Evolutionary conservation across 106 monocot species (phyloP).

Genomic region (Dendrobium nobile): DNA sequence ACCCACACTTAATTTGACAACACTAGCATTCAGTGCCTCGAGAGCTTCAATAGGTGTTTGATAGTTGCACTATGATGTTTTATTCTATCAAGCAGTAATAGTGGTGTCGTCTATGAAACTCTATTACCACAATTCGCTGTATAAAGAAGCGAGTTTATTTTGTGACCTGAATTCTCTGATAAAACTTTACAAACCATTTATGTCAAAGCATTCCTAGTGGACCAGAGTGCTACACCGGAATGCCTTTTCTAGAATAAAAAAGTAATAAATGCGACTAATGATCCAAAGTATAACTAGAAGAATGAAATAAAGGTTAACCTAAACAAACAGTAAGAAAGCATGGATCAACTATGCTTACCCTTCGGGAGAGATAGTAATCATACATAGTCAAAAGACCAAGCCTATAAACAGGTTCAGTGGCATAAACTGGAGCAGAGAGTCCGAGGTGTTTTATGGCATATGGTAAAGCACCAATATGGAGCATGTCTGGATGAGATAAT

Average conservation of each 20-base stretch:
- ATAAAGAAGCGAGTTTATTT: too few relatives aligned
- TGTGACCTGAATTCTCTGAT: too few relatives aligned
- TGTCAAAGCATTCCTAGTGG: background rate
- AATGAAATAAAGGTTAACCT: background rate
- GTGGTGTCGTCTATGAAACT: too few relatives aligned
- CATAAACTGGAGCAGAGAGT: conserved; percentile 84
- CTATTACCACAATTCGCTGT: too few relatives aligned
- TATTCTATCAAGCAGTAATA: too few relatives aligned
- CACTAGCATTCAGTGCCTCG: too few relatives aligned
- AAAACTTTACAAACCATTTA: too few relatives aligned
- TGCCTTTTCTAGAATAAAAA: background rate
- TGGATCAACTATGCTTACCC: conserved; percentile 35
- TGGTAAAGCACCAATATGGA: conserved; percentile 90
- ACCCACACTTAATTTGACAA: too few relatives aligned
- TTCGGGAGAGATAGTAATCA: conserved; percentile 77
- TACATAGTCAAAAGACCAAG: conserved; percentile 94
- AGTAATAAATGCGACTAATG: background rate
- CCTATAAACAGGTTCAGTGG: conserved; percentile 89
- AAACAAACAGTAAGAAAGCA: background rate
- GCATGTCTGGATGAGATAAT: conserved; percentile 79
- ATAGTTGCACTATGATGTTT: too few relatives aligned
- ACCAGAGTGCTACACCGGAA: background rate
- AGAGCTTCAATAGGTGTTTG: too few relatives aligned
- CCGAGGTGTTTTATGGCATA: conserved; percentile 87
- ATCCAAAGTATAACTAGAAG: background rate